These are phyloP conservation scores for Stylosanthes scabra DNA, from an alignment of 331 rosid species.

Conservation along the genomic window DNA sequence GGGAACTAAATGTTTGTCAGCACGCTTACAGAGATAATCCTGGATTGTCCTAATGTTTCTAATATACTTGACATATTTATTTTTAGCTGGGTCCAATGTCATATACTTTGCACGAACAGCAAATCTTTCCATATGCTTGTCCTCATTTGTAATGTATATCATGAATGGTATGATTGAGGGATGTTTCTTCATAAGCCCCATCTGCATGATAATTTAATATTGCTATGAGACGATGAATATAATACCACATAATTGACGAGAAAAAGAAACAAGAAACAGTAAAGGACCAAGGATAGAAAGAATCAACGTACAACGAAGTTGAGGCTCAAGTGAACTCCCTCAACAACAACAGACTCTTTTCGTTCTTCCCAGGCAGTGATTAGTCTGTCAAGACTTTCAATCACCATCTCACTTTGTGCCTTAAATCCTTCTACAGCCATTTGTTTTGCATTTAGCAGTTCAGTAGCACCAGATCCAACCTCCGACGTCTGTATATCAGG, in stretches of 20 bases:
- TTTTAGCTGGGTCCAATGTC: constrained; percentile 90
- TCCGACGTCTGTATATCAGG: constrained; percentile 49
- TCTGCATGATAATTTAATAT: constrained; percentile 47
- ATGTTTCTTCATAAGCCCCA: constrained; percentile 95
- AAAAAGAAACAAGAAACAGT: background rate
- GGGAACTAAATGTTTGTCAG: constrained; percentile 91
- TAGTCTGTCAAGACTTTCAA: constrained; percentile 91
- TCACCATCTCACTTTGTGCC: constrained; percentile 97
- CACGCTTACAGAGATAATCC: constrained; percentile 85
- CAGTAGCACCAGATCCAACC: constrained; percentile 44
- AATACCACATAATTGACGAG: background rate
- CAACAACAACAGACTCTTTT: constrained; percentile 86
- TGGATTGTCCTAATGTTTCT: constrained; percentile 88
- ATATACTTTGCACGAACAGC: constrained; percentile 93
- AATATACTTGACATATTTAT: constrained; percentile 84
- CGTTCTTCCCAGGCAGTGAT: constrained; percentile 91
- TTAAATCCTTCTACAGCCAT: constrained; percentile 88
- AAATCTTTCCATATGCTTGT: constrained; percentile 87
- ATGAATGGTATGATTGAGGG: constrained; percentile 89
- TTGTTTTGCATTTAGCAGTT: constrained; percentile 68
- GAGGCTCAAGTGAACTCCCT: constrained; percentile 94
- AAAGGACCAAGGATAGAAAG: background rate
- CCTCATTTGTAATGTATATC: constrained; percentile 87
- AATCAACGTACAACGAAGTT: constrained; percentile 73
- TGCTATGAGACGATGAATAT: background rate